Evolutionary conservation across 169 alveolate genomes (phyloP), one percentile per base, ranked within the genome.

Genomic region (Plasmodium blacklocki): DNA sequence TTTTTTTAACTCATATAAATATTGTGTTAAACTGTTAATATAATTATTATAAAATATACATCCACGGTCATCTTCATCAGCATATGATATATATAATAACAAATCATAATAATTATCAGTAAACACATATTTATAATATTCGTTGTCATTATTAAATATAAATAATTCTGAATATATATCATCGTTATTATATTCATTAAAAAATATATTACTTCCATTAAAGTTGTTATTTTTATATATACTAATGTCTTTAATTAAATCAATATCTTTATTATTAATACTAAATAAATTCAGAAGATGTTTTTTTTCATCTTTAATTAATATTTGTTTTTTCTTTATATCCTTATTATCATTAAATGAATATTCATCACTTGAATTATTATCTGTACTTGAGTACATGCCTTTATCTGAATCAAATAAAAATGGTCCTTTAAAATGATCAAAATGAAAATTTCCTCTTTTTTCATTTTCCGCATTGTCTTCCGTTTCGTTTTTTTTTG

Each of bases 1-100:
- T 32, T 50, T 85, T 59, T 85, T 85, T 52, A 85, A 52, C 66
- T 85, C 75, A 59, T 85, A 85, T 71, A 85, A 71, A 73, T 71
- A 85, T 47, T 18, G 47, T 49, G 92, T 64, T 8, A 85, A 59
- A 14, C 0, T 43, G 26, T 85, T 60, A 45, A 85, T 18, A 63
- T 60, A 85, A 59, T 85, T 59, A 15, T 71, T 85, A 29, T 85
- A 85, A 50, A 63, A 52, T 63, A 85, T 73, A 58, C 15, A 66
- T 6, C 92, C 92, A 6, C 62, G 59, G 2, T 85, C 92, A n/a
- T 85, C 92, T 59, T 85, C 92, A 71, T 85, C 75, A 23, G 87
- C 68, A 85, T 56, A 64, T 12, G 92, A 70, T 9, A 62, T 66
- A 32, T 85, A 85, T 43, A 85, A 43, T 60, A 85, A 71, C 54